Percentiles rank a stretch among this genome's conserved stretches.
phyloP scores from a whole-genome alignment of 805 yeast species.

The Komagataella pseudopastoris region DNA sequence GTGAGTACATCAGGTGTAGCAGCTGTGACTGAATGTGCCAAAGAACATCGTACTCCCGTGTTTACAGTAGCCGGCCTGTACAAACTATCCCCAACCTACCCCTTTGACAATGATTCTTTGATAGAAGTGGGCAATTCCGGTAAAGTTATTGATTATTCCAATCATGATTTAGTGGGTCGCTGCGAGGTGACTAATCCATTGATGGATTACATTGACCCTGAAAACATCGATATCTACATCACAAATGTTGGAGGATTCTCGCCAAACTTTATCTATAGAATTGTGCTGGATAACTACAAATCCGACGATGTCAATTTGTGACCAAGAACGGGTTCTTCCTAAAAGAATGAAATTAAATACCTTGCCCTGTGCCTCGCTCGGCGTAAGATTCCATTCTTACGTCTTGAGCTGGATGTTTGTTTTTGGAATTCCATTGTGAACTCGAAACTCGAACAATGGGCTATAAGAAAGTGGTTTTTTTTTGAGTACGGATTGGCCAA shows the following conservation, averaged over 20 bases:
- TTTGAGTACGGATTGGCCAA: conserved; percentile 47
- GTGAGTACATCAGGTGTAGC: conserved; percentile 84
- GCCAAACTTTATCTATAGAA: conserved; percentile 90
- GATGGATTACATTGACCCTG: conserved; percentile 87
- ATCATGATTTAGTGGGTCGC: conserved; percentile 52
- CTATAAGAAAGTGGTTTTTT: conserved; percentile 28
- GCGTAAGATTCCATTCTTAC: conserved; percentile 15
- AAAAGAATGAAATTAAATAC: neutral
- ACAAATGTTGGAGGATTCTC: conserved; percentile 95
- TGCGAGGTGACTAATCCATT: conserved; percentile 80
- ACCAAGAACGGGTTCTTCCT: neutral
- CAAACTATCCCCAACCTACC: conserved; percentile 86
- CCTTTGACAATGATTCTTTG: conserved; percentile 70
- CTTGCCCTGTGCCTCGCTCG: conserved; percentile 59
- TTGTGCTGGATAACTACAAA: conserved; percentile 87
- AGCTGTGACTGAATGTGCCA: conserved; percentile 90
- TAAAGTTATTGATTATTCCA: conserved; percentile 69
- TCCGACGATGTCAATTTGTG: conserved; percentile 64
- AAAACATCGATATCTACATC: conserved; percentile 83
- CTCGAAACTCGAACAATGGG: conserved; percentile 24
- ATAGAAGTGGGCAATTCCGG: conserved; percentile 91
- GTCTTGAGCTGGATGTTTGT: conserved; percentile 52
- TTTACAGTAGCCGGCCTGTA: conserved; percentile 90
- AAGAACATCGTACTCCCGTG: conserved; percentile 91
- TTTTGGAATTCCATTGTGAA: neutral